phyloP scores from a whole-genome alignment of 176 grass and related monocot species.

The Calamus simplicifolius region DNA sequence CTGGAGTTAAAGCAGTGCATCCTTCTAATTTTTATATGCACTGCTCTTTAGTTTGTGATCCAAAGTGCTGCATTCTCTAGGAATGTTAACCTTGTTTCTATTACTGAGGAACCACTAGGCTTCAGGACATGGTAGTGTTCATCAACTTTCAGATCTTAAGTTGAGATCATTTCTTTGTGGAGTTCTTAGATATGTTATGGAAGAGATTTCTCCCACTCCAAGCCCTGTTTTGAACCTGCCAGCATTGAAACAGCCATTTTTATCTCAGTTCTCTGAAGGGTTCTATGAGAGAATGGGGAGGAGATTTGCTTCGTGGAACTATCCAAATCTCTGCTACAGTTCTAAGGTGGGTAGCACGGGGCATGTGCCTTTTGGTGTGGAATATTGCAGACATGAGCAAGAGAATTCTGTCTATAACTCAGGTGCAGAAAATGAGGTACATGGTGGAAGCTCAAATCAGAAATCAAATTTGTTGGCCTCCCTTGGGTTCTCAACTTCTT shows the following conservation, averaged over 20 bases:
- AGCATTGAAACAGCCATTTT: no score
- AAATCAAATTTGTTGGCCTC: constrained; percentile 41
- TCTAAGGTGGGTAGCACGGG: constrained; percentile 9
- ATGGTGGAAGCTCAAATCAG: constrained; percentile 28
- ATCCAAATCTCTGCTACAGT: constrained; percentile 64
- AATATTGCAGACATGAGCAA: constrained; percentile 40
- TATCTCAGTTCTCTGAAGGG: constrained; percentile 27
- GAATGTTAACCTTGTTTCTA: neutral
- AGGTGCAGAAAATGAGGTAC: constrained; percentile 5
- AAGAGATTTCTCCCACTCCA: no score
- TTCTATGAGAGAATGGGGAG: constrained; percentile 74
- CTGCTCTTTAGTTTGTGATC: constrained; percentile 4
- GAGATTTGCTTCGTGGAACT: constrained; percentile 88
- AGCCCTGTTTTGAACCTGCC: no score
- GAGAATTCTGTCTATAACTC: neutral
- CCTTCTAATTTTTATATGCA: neutral
- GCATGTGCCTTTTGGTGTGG: constrained; percentile 25
- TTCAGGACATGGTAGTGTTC: no score
- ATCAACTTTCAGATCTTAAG: no score
- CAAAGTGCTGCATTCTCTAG: constrained; percentile 2
- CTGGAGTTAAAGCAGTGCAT: neutral
- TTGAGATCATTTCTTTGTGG: no score
- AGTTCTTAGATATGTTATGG: no score
- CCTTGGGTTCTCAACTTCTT: constrained; percentile 1
- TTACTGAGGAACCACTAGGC: neutral